These are phyloP conservation scores for Cucurbita ficifolia DNA, from an alignment of 306 rosid genomes.

Conservation along the genomic window DNA sequence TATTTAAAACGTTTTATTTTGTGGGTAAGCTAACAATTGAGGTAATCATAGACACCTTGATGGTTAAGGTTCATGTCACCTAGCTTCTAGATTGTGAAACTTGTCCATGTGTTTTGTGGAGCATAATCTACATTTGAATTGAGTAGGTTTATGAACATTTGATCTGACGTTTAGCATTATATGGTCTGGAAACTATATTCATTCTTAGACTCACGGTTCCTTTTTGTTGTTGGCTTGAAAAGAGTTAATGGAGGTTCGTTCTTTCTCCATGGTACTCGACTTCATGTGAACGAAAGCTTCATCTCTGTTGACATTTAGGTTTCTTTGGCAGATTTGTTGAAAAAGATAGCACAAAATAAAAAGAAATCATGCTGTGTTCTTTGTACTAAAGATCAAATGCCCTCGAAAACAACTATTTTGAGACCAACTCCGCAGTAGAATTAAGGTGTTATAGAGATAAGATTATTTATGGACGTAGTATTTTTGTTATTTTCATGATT, in stretches of 20 bases:
- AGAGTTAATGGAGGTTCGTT: too few species aligned
- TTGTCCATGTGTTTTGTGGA: neutral
- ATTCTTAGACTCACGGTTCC: neutral
- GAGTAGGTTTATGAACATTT: neutral
- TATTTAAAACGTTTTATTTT: neutral
- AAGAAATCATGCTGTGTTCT: neutral
- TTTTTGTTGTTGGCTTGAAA: neutral
- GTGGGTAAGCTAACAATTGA: neutral
- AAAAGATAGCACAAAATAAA: neutral
- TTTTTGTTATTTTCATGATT: neutral
- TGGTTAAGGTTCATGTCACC: neutral
- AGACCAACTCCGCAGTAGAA: neutral
- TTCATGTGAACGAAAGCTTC: neutral
- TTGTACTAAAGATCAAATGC: neutral
- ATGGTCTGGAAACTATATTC: neutral
- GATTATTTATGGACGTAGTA: neutral
- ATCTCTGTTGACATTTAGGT: neutral
- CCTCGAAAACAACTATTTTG: neutral
- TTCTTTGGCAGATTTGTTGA: neutral
- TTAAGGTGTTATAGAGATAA: neutral
- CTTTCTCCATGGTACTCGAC: neutral
- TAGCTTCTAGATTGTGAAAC: neutral
- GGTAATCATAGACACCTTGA: neutral
- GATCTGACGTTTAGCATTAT: neutral
- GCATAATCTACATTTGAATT: neutral